Evolutionary conservation across 2,329 filamentous ascomycete genomes (phyloP).

Genomic region (Fusarium virguliforme): DNA sequence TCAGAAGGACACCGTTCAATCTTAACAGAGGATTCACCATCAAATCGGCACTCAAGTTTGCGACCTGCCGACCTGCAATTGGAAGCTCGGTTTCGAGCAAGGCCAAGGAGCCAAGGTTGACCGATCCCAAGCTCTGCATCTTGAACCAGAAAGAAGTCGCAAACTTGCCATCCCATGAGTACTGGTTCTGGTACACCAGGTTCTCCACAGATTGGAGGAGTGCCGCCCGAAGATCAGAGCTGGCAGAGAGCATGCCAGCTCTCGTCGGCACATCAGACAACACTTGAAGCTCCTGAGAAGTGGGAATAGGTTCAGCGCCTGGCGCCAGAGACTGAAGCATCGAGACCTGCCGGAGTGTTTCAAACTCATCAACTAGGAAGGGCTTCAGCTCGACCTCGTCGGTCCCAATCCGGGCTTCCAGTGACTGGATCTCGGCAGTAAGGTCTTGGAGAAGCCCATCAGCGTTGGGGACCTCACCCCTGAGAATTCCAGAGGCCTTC

Average conservation of each 20-base stretch:
- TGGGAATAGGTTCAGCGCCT: conserved; percentile 2
- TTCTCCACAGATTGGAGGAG: conserved; percentile 66
- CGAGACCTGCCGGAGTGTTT: conserved; percentile 69
- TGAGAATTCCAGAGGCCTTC: conserved; percentile 70
- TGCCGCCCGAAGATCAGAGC: conserved; percentile 56
- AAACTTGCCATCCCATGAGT: conserved; percentile 61
- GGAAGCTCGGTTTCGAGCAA: conserved; percentile 78
- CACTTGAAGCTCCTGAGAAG: conserved; percentile 62
- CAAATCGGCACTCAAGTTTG: conserved; percentile 66
- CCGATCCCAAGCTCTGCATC: conserved; percentile 66
- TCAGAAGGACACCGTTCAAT: conserved; percentile 66
- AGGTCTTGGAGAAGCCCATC: conserved; percentile 67
- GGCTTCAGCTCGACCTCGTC: conserved; percentile 62
- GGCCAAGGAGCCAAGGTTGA: conserved; percentile 73
- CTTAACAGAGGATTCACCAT: conserved; percentile 65
- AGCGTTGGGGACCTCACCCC: conserved; percentile 59
- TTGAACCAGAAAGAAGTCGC: conserved; percentile 68
- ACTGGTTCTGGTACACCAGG: conserved; percentile 60
- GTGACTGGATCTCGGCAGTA: conserved; percentile 65
- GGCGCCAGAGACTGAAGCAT: conserved; percentile 57
- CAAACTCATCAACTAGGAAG: conserved; percentile 71
- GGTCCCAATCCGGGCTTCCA: conserved; percentile 65
- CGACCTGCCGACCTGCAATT: conserved; percentile 70
- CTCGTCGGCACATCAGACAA: conserved; percentile 63
- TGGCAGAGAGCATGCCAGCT: conserved; percentile 55